Evolutionary conservation across 352 stramenopile genomes (phyloP), one percentile per base, ranked within the genome.

Genomic region (Pythium volutum): DNA sequence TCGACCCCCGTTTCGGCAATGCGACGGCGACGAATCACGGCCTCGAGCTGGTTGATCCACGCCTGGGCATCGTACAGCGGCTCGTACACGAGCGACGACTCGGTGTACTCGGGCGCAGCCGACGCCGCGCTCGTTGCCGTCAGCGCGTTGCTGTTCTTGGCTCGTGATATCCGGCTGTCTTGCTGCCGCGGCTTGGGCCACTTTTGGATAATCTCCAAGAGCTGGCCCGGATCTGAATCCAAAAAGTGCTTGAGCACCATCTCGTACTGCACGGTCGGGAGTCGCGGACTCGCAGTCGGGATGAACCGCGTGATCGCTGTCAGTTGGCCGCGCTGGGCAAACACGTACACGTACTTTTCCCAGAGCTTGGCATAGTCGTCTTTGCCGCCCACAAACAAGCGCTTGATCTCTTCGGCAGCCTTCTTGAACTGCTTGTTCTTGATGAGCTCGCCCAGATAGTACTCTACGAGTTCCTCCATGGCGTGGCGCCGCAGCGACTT

Each of bases 311-410:
- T 82, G 51, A 94, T 89, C 14, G 79, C 76, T 57, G 72, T 84
- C 54, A 94, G 46, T 46, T 92, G 81, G 0, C 81, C 81, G 27
- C 80, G 80, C 60, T 94, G 85, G 1, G 82, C 81, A 57, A 92
- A 94, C 26, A 94, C 77, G 46, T 94, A 94, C 3, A 94, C 78
- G 55, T 92, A 94, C n/a, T 92, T 94, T 53, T 91, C 81, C 84
- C 84, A 94, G 16, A 91, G 50, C 50, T 76, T 76, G 7, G 75
- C 81, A 38, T 75, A 89, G 20, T 87, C 76, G 29, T 92, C 77
- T n/a, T 27, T 36, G 9, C 58, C 58, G 29, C 58, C 49, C 2
- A 65, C 58, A 66, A 94, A 91, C 11, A 92, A 64, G 0, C 74
- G 77, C 55, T 82, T 74, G 51, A 91, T 87, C 60, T 92, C 85